Conservation (phyloP, 495 filamentous ascomycete genomes). For the Tuber magnatum region DNA sequence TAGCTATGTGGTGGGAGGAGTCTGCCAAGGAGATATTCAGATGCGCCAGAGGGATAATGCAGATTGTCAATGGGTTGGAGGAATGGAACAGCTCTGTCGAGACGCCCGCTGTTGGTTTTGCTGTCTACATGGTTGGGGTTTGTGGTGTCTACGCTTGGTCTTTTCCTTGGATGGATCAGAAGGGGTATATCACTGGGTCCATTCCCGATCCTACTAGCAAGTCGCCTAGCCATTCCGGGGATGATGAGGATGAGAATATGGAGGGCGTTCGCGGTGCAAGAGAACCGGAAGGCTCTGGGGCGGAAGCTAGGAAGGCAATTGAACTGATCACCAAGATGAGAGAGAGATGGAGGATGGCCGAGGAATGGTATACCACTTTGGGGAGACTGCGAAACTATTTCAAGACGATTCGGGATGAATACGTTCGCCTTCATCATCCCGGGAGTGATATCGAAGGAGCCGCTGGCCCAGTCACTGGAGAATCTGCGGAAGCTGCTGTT, state of each 20-base stretch:
- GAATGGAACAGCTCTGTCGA: conserved; percentile 64
- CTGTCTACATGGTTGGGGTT: conserved; percentile 68
- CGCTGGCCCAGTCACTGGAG: conserved; percentile 11
- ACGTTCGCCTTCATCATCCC: conserved; percentile 41
- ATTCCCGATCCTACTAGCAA: conserved; percentile 34
- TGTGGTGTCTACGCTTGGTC: conserved; percentile 61
- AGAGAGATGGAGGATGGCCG: conserved; percentile 60
- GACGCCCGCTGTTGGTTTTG: conserved; percentile 72
- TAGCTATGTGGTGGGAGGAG: conserved; percentile 61
- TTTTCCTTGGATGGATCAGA: conserved; percentile 72
- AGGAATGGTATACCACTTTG: conserved; percentile 63
- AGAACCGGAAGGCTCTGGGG: conserved; percentile 35
- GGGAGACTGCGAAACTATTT: conserved; percentile 63
- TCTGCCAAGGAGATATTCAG: conserved; percentile 68
- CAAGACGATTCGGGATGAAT: conserved; percentile 38
- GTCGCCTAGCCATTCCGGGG: conserved; percentile 27
- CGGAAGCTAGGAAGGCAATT: conserved; percentile 49
- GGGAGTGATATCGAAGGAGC: conserved; percentile 40
- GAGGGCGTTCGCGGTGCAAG: conserved; percentile 34
- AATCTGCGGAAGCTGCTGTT: conserved; percentile 28
- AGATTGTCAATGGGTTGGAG: conserved; percentile 66
- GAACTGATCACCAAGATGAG: conserved; percentile 59
- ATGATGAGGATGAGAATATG: conserved; percentile 41
- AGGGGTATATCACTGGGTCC: conserved; percentile 52
- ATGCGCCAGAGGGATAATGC: conserved; percentile 65